A percentile compares a stretch with the other conserved stretches of the same genome.
These are phyloP conservation scores for Pichia californica DNA, from an alignment of 805 yeast species.

Conservation along the genomic window DNA sequence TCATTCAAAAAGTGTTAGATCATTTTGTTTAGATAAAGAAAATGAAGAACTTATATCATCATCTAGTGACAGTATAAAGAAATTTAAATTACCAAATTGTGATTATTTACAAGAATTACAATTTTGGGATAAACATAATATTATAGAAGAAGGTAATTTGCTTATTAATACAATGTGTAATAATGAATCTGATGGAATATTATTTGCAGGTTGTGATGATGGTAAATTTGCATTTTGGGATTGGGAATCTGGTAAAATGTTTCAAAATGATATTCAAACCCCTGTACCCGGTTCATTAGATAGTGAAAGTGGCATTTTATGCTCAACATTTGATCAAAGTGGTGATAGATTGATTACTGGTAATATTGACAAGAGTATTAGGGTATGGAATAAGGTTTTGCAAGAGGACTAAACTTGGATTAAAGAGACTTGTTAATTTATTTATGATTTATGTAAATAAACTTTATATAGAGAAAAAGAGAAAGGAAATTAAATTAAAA, in stretches of 20 bases:
- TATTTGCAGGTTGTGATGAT: slow-evolving; percentile 80
- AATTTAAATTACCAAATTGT: slow-evolving; percentile 81
- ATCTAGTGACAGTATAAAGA: slow-evolving; percentile 72
- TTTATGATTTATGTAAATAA: too few species aligned
- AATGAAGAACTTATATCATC: slow-evolving; percentile 76
- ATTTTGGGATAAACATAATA: slow-evolving; percentile 32
- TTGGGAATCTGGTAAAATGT: slow-evolving; percentile 60
- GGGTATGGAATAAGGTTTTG: slow-evolving; percentile 55
- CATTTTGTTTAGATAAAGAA: slow-evolving; percentile 58
- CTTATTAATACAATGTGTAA: slow-evolving; percentile 66
- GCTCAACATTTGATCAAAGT: slow-evolving; percentile 69
- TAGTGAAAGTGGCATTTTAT: slow-evolving; percentile 60
- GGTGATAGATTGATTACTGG: slow-evolving; percentile 81
- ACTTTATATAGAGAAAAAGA: too few species aligned
- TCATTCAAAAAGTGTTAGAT: slow-evolving; percentile 76
- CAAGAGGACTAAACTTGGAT: not conserved
- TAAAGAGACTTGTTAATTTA: too few species aligned
- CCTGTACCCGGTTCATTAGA: slow-evolving; percentile 67
- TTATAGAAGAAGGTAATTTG: slow-evolving; percentile 26
- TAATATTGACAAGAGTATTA: slow-evolving; percentile 83
- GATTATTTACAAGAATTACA: slow-evolving; percentile 50
- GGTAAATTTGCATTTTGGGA: slow-evolving; percentile 76
- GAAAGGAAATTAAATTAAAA: too few species aligned
- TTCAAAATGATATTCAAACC: slow-evolving; percentile 47
- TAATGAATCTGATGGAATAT: slow-evolving; percentile 46